Evolutionary conservation across 345 rosid species (phyloP).

Genomic region (Aurinia saxatilis): DNA sequence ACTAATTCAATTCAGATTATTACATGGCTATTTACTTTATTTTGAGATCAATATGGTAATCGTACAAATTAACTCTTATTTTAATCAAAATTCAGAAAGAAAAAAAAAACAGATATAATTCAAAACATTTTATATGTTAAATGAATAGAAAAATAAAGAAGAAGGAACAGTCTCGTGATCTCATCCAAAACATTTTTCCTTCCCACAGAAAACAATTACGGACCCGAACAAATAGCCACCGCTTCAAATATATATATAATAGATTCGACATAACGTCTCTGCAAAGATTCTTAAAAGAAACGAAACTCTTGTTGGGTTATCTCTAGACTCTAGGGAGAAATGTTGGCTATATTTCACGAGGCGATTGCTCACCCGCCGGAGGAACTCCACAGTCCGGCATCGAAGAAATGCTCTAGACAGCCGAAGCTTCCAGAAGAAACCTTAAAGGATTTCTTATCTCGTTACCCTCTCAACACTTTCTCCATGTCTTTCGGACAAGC

Average conservation of each 20-base stretch:
- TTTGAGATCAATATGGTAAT: no score
- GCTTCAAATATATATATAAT: slow-evolving; percentile 1
- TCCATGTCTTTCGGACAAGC: slow-evolving; percentile 60
- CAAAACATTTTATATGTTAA: no score
- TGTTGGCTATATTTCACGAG: slow-evolving; percentile 79
- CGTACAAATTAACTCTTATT: no score
- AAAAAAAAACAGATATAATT: background rate
- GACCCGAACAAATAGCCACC: slow-evolving; percentile 11
- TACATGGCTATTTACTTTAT: no score
- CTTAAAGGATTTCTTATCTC: slow-evolving; percentile 51
- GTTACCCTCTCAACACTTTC: slow-evolving; percentile 48
- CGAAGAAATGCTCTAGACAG: slow-evolving; percentile 37
- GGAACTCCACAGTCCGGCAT: slow-evolving; percentile 92
- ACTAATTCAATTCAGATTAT: no score
- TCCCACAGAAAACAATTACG: slow-evolving; percentile 25
- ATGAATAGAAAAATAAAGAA: no score
- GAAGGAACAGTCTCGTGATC: background rate
- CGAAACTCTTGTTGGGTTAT: background rate
- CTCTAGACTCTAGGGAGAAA: background rate
- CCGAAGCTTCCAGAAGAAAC: slow-evolving; percentile 68
- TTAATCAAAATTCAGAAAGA: no score
- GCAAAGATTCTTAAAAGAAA: background rate
- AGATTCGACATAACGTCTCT: background rate
- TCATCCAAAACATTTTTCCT: slow-evolving; percentile 5
- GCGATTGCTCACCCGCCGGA: slow-evolving; percentile 77